phyloP scores from a whole-genome alignment of 208 protist genomes.

The Wallacemonas sp. region DNA sequence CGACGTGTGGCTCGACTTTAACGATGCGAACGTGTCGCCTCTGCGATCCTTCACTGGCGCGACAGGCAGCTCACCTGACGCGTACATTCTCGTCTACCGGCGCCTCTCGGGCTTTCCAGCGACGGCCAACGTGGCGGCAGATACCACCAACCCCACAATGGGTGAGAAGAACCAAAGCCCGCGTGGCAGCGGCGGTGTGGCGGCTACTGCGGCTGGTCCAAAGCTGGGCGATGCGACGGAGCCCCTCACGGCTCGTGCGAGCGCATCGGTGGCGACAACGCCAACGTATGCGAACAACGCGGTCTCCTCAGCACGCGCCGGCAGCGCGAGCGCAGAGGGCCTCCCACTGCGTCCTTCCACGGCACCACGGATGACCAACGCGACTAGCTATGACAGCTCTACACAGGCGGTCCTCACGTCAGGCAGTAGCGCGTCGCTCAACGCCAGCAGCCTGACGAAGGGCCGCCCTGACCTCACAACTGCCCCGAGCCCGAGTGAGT shows the following conservation, averaged over 20 bases:
- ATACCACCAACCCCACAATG: background rate
- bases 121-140: background rate
- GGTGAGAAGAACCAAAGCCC: background rate
- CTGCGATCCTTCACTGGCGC: constrained; percentile 45
- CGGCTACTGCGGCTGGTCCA: background rate
- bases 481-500: constrained; percentile 30
- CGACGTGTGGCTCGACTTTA: constrained; percentile 61
- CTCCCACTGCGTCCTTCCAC: background rate
- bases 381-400: background rate
- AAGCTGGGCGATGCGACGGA: no score
- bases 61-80: constrained; percentile 44
- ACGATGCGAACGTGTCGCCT: constrained; percentile 61
- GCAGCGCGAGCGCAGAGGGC: no score
- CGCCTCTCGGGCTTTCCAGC: no score
- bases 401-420: background rate
- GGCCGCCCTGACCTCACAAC: background rate
- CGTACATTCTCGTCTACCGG: constrained; percentile 79
- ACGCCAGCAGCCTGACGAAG: background rate
- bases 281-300: no score
- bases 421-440: constrained; percentile 1
- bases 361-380: constrained; percentile 1
- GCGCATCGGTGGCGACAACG: background rate
- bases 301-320: no score
- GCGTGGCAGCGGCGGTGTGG: background rate
- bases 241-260: no score